Evolutionary conservation across 2,329 filamentous ascomycete genomes (phyloP), one percentile per base, ranked within the genome.

Genomic region (Didymosphaeria variabile): DNA sequence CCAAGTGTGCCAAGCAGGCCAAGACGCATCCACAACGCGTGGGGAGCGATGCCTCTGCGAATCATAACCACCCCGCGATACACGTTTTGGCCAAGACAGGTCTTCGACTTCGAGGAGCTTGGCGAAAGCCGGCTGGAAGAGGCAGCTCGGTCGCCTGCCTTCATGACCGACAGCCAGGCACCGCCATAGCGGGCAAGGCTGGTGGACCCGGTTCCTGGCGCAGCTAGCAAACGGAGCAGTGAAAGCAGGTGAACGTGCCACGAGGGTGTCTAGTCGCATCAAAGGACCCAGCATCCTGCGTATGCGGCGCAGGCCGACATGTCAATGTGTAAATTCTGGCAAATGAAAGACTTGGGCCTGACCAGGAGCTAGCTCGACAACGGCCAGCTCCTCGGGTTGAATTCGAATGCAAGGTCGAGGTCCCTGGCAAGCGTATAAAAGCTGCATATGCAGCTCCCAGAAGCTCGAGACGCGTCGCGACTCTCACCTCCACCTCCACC

Each of bases 391-490:
- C 58, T 9, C 55, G 53, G 45, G 31, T 57, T 42, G 58, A 61
- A 51, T 59, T 63, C 57, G 34, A 53, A 68, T 70, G 70, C 67
- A 69, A 66, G 68, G 66, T 69, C 67, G 38, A 58, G 58, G 54
- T 63, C 61, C 68, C 63, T 50, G 68, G 63, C 55, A 54, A 68
- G 62, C 66, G 72, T 73, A 75, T 76, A 77, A 75, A 71, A 68
- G 67, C 55, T 58, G 53, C 46, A 52, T 54, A 44, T 54, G 60
- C 62, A 71, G 55, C 65, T 64, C 58, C 57, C 55, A 55, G 44
- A 53, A 46, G 56, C 61, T 62, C 40, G 38, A 56, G 57, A 61
- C 62, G 57, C 51, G 51, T 60, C 61, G 57, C 50, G 50, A 52
- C 36, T 40, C 29, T 21, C 40, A 50, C 45, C 10, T 45, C 8